Evolutionary conservation across 2,329 filamentous ascomycete genomes (phyloP), one percentile per base, ranked within the genome.

Genomic region (Cladosporium sp.): DNA sequence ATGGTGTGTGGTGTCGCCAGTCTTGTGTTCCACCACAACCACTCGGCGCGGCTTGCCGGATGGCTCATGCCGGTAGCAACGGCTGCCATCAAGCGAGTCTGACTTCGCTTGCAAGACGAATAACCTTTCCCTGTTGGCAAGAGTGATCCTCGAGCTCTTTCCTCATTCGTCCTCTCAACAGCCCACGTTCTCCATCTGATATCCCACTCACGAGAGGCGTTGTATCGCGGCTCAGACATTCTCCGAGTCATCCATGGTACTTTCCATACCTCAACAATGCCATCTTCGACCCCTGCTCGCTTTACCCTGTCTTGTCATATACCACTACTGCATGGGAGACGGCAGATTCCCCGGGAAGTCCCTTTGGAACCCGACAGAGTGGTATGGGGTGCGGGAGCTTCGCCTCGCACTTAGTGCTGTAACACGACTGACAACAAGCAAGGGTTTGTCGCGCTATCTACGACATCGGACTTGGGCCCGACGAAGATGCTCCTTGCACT

Each of bases 31-130:
- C n/a, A 47, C n/a, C 41, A 47, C 21, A 47, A 21, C 24, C 28
- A 55, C 8, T 10, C 52, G n/a, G 52, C 52, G 18, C 52, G 28
- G 28, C 52, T 18, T 32, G 52, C 52, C n/a, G 52, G 15, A 55
- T 11, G 51, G 18, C 52, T 21, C 10, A 55, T 32, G 52, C 52
- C 52, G 52, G 30, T 24, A 30, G 12, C 52, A 30, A 32, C 52
- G 32, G 28, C 52, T 55, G 52, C 52, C 15, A 34, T 32, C 32
- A 55, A 55, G 52, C 52, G 52, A 55, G 24, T 55, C n/a, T 47
- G 41, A 47, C 41, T 47, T 47, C 41, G 41, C 41, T 47, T 47
- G 7, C n/a, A 21, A 11, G n/a, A 47, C 41, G 41, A 47, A 24
- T 47, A 21, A 24, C 8, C 41, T 47, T 47, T 18, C n/a, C 8